Percentiles rank a stretch among this genome's conserved stretches.
phyloP scores from a whole-genome alignment of 2,329 filamentous ascomycete genomes.

The Colletotrichum salicis region DNA sequence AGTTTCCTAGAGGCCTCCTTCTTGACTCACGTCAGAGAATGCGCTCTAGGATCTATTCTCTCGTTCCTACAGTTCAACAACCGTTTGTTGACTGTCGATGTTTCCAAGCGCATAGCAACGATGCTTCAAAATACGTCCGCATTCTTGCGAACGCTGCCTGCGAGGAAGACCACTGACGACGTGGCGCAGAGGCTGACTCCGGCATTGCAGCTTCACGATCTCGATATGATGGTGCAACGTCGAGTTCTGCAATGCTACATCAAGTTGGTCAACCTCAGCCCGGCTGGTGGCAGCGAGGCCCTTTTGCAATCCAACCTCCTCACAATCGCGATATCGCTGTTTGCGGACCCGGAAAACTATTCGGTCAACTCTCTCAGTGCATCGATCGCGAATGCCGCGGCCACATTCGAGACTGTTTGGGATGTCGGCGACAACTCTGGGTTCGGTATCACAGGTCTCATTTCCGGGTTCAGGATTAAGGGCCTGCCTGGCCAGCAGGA shows the following conservation, averaged over 20 bases:
- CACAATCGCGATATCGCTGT: slow-evolving; percentile 88
- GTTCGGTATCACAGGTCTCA: slow-evolving; percentile 89
- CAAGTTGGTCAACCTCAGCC: slow-evolving; percentile 88
- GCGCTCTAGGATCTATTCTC: slow-evolving; percentile 88
- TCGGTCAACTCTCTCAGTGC: slow-evolving; percentile 85
- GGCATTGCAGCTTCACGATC: slow-evolving; percentile 86
- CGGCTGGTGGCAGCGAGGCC: slow-evolving; percentile 84
- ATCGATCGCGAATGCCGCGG: slow-evolving; percentile 89
- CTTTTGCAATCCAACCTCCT: slow-evolving; percentile 91
- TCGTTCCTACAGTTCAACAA: slow-evolving; percentile 95
- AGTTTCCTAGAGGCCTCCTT: slow-evolving; percentile 92
- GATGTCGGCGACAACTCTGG: slow-evolving; percentile 94
- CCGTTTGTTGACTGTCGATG: slow-evolving; percentile 89
- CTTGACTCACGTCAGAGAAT: slow-evolving; percentile 92
- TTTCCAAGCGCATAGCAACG: slow-evolving; percentile 88
- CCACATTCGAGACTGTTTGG: slow-evolving; percentile 93
- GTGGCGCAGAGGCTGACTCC: slow-evolving; percentile 84
- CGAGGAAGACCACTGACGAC: slow-evolving; percentile 87
- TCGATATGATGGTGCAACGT: slow-evolving; percentile 91
- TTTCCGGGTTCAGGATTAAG: slow-evolving; percentile 79
- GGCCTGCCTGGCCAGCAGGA: slow-evolving; percentile 77
- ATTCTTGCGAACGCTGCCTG: slow-evolving; percentile 86
- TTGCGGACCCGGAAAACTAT: slow-evolving; percentile 92
- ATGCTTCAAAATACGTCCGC: slow-evolving; percentile 96
- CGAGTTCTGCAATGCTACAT: slow-evolving; percentile 95